Evolutionary conservation across 345 rosid species (phyloP).

Genomic region (Noccaea bulbosa): DNA sequence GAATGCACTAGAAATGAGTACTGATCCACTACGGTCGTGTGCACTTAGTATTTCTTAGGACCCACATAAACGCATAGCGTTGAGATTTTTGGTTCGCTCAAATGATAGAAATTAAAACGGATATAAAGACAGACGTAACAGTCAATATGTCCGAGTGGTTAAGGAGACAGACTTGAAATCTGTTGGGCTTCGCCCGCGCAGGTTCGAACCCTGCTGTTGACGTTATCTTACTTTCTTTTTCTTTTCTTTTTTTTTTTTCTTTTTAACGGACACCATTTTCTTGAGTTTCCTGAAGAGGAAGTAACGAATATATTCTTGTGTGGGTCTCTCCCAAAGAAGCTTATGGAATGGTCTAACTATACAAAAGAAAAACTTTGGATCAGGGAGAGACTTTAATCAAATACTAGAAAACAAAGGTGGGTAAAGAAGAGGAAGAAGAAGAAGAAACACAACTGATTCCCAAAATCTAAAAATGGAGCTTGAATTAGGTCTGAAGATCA

Average conservation of each 20-base stretch:
- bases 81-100: too few relatives aligned
- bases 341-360: not conserved
- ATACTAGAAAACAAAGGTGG: not conserved
- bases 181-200: conserved; percentile 85
- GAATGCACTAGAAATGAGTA: conserved; percentile 4
- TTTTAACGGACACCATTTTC: conserved; percentile 44
- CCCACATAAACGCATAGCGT: too few relatives aligned
- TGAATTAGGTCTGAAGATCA: conserved; percentile 80
- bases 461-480: conserved; percentile 59
- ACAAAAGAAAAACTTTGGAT: not conserved
- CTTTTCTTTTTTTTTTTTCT: too few relatives aligned
- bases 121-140: not conserved
- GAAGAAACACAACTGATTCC: not conserved
- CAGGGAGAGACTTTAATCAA: not conserved
- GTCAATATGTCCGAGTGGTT: conserved; percentile 98
- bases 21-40: conserved; percentile 22
- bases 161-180: conserved; percentile 99
- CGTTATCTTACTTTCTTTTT: too few relatives aligned
- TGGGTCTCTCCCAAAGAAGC: conserved; percentile 9
- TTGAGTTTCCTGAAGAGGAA: conserved; percentile 26
- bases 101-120: too few relatives aligned
- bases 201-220: conserved; percentile 92
- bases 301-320: conserved; percentile 38
- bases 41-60: not conserved
- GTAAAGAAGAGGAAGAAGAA: conserved; percentile 10